Conservation (phyloP, 345 rosid genomes). For the Lepidium aucheri region DNA sequence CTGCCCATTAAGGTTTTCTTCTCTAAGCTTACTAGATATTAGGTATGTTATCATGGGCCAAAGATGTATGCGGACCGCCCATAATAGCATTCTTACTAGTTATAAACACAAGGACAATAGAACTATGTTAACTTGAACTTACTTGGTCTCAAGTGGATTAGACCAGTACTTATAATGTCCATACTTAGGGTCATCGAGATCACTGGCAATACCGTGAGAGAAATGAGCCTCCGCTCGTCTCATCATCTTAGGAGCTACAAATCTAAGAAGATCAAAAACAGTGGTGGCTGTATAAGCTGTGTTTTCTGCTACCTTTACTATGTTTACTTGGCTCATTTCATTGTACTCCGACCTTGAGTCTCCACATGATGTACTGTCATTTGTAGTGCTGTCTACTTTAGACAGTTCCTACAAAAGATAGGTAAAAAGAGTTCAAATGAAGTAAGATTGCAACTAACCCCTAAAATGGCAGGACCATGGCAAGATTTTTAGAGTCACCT, state of each 20-base stretch:
- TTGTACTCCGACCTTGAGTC: slow-evolving; percentile 59
- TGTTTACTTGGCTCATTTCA: slow-evolving; percentile 44
- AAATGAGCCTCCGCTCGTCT: slow-evolving; percentile 57
- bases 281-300: slow-evolving; percentile 48
- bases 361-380: slow-evolving; percentile 27
- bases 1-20: neutral
- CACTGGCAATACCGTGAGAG: slow-evolving; percentile 66
- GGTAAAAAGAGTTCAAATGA: neutral
- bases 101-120: neutral
- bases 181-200: slow-evolving; percentile 59
- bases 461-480: neutral
- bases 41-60: neutral
- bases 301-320: slow-evolving; percentile 35
- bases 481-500: neutral
- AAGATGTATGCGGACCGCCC: neutral
- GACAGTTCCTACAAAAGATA: slow-evolving; percentile 1
- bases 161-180: slow-evolving; percentile 64
- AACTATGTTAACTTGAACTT: slow-evolving; percentile 13
- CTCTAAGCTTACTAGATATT: neutral
- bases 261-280: slow-evolving; percentile 43
- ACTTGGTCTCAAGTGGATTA: slow-evolving; percentile 71
- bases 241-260: slow-evolving; percentile 65
- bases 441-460: neutral
- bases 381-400: neutral
- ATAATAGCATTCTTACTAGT: neutral